These are phyloP conservation scores for Yamadazyma laniorum DNA, from an alignment of 805 yeast genomes.

Conservation along the genomic window DNA sequence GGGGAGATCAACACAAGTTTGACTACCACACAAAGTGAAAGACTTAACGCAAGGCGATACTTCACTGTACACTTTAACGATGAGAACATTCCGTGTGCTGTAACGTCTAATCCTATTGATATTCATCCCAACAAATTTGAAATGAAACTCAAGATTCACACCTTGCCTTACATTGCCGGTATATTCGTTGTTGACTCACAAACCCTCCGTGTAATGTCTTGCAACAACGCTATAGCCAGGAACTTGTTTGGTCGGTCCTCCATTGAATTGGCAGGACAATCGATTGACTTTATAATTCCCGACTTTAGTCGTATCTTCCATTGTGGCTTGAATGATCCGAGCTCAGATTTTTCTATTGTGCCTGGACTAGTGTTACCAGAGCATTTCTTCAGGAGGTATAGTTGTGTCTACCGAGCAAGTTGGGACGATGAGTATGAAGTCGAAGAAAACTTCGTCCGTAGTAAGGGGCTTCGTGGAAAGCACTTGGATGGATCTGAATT, in stretches of 20 bases:
- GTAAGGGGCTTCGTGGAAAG: conserved; percentile 64
- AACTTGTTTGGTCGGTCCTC: conserved; percentile 72
- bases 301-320: conserved; percentile 50
- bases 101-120: conserved; percentile 58
- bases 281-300: conserved; percentile 62
- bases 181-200: conserved; percentile 64
- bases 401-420: conserved; percentile 37
- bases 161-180: conserved; percentile 86
- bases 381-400: conserved; percentile 77
- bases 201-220: conserved; percentile 56
- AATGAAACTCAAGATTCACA: conserved; percentile 64
- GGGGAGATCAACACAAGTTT: conserved; percentile 8
- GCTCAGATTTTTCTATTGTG: conserved; percentile 21
- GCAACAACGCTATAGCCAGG: conserved; percentile 74
- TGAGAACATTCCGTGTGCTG: conserved; percentile 68
- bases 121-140: conserved; percentile 38
- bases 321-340: conserved; percentile 33
- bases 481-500: conserved; percentile 69
- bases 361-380: conserved; percentile 87
- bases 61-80: conserved; percentile 50
- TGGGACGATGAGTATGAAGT: conserved; percentile 1
- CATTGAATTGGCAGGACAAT: conserved; percentile 35
- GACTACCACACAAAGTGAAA: conserved; percentile 17
- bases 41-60: conserved; percentile 59
- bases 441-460: conserved; percentile 48